Percentiles rank a stretch among this genome's conserved stretches.
Evolutionary conservation across 2,329 filamentous ascomycete genomes (phyloP).

Genomic region (Alternaria postmessia): DNA sequence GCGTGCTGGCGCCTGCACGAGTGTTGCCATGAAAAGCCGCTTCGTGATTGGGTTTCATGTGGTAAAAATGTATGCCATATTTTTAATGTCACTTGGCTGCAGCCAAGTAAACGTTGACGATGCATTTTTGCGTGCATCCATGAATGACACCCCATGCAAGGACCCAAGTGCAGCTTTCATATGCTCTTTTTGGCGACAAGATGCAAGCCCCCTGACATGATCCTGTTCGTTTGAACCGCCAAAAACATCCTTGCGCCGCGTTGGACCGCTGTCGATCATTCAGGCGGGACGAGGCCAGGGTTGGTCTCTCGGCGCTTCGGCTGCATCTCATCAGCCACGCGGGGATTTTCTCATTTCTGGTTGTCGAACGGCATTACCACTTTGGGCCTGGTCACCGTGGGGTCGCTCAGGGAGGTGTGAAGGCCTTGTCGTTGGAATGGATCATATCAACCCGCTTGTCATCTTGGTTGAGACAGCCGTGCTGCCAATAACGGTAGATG

Average conservation of each 20-base stretch:
- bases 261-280: conserved; percentile 49
- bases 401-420: conserved; percentile 28
- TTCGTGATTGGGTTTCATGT: conserved; percentile 1
- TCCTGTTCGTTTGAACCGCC: conserved; percentile 39
- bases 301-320: conserved; percentile 43
- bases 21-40: conserved; percentile 6
- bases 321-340: conserved; percentile 46
- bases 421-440: conserved; percentile 21
- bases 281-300: conserved; percentile 46
- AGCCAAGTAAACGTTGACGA: conserved; percentile 33
- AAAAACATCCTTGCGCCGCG: conserved; percentile 39
- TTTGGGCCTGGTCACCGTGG: conserved; percentile 44
- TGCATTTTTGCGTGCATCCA: conserved; percentile 18
- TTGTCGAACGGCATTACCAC: conserved; percentile 47
- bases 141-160: conserved; percentile 34
- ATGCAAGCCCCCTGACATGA: conserved; percentile 44
- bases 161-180: conserved; percentile 28
- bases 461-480: conserved; percentile 17
- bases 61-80: conserved; percentile 15
- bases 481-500: conserved; percentile 19
- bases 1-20: not conserved
- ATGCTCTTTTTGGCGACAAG: conserved; percentile 39
- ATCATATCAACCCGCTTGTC: conserved; percentile 22
- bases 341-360: conserved; percentile 43
- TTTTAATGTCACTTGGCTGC: conserved; percentile 27